Evolutionary conservation across 805 yeast species (phyloP).

Genomic region (Myxozyma nipponensis): DNA sequence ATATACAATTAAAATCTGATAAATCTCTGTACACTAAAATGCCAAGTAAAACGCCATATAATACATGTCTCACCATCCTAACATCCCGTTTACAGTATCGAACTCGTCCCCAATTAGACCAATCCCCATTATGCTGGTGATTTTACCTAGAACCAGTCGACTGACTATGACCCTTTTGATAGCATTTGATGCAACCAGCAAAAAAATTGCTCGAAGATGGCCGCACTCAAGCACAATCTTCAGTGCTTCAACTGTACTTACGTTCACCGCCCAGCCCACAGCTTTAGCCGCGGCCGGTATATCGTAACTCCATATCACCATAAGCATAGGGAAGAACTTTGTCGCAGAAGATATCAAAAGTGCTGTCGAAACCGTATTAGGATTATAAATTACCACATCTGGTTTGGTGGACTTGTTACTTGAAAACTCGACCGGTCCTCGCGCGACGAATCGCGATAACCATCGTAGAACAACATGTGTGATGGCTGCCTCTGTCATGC

Average conservation of each 20-base stretch:
- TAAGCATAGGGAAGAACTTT: slow-evolving; percentile 81
- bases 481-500: slow-evolving; percentile 37
- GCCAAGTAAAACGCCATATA: neutral
- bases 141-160: slow-evolving; percentile 3
- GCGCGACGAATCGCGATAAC: slow-evolving; percentile 31
- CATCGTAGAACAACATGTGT: slow-evolving; percentile 39
- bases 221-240: slow-evolving; percentile 42
- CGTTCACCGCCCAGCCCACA: slow-evolving; percentile 56
- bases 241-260: slow-evolving; percentile 65
- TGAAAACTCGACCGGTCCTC: neutral
- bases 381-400: slow-evolving; percentile 24
- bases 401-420: neutral
- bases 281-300: slow-evolving; percentile 59
- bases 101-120: neutral
- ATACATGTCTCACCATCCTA: neutral
- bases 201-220: slow-evolving; percentile 34
- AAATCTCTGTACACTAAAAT: too few relatives aligned
- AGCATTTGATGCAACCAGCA: slow-evolving; percentile 33
- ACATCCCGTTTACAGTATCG: neutral
- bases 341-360: slow-evolving; percentile 73
- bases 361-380: slow-evolving; percentile 56
- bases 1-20: neutral
- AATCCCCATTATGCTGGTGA: neutral
- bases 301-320: slow-evolving; percentile 97
- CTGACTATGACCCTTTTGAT: slow-evolving; percentile 14